Evolutionary conservation across 2,329 filamentous ascomycete species (phyloP), one percentile per base, ranked within the genome.

Genomic region (Leptographium flavum): DNA sequence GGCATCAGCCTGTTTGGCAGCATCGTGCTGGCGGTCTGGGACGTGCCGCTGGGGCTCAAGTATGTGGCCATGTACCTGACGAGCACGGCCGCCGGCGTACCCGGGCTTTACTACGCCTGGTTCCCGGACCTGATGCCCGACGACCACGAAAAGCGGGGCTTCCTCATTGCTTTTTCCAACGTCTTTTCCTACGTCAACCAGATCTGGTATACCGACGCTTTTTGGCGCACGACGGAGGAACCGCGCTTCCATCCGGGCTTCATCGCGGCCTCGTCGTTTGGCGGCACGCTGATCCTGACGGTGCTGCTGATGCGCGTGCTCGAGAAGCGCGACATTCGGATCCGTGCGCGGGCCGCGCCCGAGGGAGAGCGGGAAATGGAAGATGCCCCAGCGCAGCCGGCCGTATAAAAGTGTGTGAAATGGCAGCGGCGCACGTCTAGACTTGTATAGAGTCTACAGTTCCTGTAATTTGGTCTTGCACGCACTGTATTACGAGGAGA

Each of bases 51-150:
- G 14, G 42, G 42, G 2, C 46, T 45, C 50, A 84, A 84, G 60
- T 80, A 71, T 0, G 80, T 79, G 0, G 64, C 80, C 3, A 69
- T 76, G 49, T 80, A 84, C 53, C 60, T 84, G 45, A 78, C 69
- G 30, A 67, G 77, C 45, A 79, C 83, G 56, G 61, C 84, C 11
- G 76, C 79, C 0, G 63, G 67, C 32, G 79, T 47, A 11, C 42
- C 46, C 14, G 46, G 42, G 2, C 27, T 45, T 21, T 47, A 39
- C 39, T 47, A 45, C 10, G 22, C 46, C 33, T 47, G 42, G 46
- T 47, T 47, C 31, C 46, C 46, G 2, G 46, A 47, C 22, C 42
- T 47, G 21, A 47, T 47, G 21, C 46, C 46, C 13, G 21, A 23
- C 15, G 46, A 47, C 39, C 46, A 47, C 35, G 46, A 47, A 35